Conservation (phyloP, 352 stramenopile species). For the Globisporangium yorkense region DNA sequence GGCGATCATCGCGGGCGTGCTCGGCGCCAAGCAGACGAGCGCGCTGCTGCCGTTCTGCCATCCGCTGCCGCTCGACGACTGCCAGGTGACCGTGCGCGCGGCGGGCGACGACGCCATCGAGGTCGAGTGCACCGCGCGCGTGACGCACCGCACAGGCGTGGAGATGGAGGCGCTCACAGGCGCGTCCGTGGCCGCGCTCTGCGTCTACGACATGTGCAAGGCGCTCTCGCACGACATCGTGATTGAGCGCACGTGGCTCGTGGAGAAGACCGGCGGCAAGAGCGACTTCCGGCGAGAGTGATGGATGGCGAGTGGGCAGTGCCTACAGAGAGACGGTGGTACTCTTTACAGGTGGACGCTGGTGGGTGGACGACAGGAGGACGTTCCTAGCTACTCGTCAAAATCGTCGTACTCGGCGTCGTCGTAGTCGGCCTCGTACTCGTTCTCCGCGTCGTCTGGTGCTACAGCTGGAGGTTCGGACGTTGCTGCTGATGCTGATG, state of each 20-base stretch:
- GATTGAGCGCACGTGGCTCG: slow-evolving; percentile 87
- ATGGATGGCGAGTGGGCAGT: neutral
- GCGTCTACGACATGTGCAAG: slow-evolving; percentile 99
- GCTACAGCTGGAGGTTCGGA: neutral
- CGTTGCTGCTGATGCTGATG: neutral
- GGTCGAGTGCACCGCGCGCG: slow-evolving; percentile 84
- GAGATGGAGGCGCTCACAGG: slow-evolving; percentile 96
- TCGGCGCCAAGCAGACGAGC: slow-evolving; percentile 92
- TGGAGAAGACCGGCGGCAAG: slow-evolving; percentile 92
- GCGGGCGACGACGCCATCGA: slow-evolving; percentile 50
- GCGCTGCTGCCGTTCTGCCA: slow-evolving; percentile 93
- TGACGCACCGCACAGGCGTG: slow-evolving; percentile 93
- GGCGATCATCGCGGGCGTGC: slow-evolving; percentile 90
- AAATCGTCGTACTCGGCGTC: slow-evolving; percentile 60
- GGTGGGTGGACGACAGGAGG: neutral
- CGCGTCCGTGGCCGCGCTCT: slow-evolving; percentile 91
- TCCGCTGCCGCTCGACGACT: slow-evolving; percentile 88
- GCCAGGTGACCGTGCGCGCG: slow-evolving; percentile 82
- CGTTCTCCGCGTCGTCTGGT: slow-evolving; percentile 17
- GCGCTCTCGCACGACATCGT: slow-evolving; percentile 78
- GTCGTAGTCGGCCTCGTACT: slow-evolving; percentile 33
- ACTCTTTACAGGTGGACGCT: neutral
- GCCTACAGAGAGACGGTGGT: neutral
- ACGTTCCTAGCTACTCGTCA: slow-evolving; percentile 23
- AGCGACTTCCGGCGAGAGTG: slow-evolving; percentile 41